A percentile compares a stretch with the other conserved stretches of the same genome.
Evolutionary conservation across 2,329 filamentous ascomycete genomes (phyloP).

Genomic region (Kalaharituber pfeilii): DNA sequence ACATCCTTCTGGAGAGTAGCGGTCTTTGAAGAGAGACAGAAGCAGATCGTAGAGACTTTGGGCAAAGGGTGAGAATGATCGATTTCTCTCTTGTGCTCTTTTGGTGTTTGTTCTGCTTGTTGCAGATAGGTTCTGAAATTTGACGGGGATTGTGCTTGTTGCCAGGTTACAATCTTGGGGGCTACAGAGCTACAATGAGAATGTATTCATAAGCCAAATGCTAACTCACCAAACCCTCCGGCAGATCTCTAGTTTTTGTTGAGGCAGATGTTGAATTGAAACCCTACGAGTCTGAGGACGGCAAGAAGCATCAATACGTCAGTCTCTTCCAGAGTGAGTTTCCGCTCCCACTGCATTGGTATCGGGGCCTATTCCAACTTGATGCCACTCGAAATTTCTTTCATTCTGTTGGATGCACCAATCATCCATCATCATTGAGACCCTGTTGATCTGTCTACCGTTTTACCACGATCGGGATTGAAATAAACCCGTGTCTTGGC

Average conservation of each 20-base stretch:
- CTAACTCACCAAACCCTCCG: slow-evolving; percentile 13
- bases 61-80: slow-evolving; percentile 69
- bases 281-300: slow-evolving; percentile 50
- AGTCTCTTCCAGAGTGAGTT: slow-evolving; percentile 66
- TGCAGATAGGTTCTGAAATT: not conserved
- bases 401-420: too few relatives aligned
- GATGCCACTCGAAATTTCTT: too few relatives aligned
- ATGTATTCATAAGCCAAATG: not conserved
- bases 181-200: slow-evolving; percentile 1
- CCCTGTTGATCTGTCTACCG: too few relatives aligned
- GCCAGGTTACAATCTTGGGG: not conserved
- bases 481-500: too few relatives aligned
- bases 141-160: not conserved
- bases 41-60: slow-evolving; percentile 39
- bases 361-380: too few relatives aligned
- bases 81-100: slow-evolving; percentile 23
- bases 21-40: slow-evolving; percentile 3
- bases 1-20: slow-evolving; percentile 39
- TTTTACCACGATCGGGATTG: too few relatives aligned
- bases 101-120: not conserved
- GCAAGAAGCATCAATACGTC: slow-evolving; percentile 45
- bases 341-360: too few relatives aligned
- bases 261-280: slow-evolving; percentile 64
- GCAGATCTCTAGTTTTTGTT: slow-evolving; percentile 59
- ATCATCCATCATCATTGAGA: too few relatives aligned